Percentiles rank a stretch among this genome's conserved stretches.
phyloP scores from a whole-genome alignment of 257 asterid species.

The Gardenia jasminoides region DNA sequence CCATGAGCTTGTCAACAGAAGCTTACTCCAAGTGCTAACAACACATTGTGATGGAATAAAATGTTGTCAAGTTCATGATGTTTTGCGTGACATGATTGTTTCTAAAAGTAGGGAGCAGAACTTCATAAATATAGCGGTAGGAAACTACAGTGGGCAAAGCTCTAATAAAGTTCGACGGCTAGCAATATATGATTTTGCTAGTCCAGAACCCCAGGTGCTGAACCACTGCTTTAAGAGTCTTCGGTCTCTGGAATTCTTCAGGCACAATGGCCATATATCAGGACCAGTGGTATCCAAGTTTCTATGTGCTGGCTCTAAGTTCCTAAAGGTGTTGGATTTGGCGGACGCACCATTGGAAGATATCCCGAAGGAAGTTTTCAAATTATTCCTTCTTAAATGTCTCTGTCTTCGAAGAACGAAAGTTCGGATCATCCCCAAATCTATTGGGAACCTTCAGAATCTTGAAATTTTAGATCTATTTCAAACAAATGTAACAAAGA shows the following conservation, averaged over 20 bases:
- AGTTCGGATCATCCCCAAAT: conserved; percentile 3
- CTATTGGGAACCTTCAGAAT: conserved; percentile 15
- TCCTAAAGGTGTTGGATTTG: neutral
- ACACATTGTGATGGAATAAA: neutral
- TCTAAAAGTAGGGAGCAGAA: conserved; percentile 3
- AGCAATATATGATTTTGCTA: conserved; percentile 2
- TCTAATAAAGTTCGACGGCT: conserved; percentile 3
- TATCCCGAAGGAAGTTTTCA: no score
- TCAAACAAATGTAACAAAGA: conserved; percentile 3
- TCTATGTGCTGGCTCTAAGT: neutral
- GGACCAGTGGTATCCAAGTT: neutral
- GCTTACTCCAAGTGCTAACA: conserved; percentile 3
- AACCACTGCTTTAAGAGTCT: neutral
- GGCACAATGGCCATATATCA: neutral
- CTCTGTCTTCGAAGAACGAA: neutral
- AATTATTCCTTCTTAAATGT: neutral
- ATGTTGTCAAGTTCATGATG: neutral
- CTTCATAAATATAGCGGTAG: neutral
- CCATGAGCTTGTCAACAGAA: conserved; percentile 10
- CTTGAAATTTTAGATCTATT: conserved; percentile 10
- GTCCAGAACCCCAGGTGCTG: neutral
- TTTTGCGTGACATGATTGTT: conserved; percentile 12
- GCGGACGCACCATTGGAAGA: no score
- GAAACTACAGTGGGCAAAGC: neutral
- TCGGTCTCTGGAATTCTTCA: neutral